Conservation (phyloP, 2,329 filamentous ascomycete species). For the Bipolaris zeicola region DNA sequence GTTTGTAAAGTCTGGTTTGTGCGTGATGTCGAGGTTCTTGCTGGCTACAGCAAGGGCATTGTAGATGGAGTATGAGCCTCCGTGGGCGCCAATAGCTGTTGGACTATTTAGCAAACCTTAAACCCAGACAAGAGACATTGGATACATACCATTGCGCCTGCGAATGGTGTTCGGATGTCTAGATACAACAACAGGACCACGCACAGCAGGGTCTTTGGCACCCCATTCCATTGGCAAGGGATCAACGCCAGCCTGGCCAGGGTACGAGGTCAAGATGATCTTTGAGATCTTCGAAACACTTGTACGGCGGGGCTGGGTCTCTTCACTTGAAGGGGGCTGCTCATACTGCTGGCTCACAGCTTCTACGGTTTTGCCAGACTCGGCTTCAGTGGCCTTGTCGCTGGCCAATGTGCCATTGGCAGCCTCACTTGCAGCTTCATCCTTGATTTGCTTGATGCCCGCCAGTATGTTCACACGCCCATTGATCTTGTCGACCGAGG, state of each 20-base stretch:
- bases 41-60: slow-evolving; percentile 91
- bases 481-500: slow-evolving; percentile 64
- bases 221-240: slow-evolving; percentile 91
- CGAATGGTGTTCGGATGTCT: slow-evolving; percentile 76
- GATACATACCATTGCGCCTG: slow-evolving; percentile 71
- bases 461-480: slow-evolving; percentile 66
- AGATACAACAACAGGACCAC: slow-evolving; percentile 89
- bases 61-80: slow-evolving; percentile 95
- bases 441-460: slow-evolving; percentile 62
- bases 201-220: slow-evolving; percentile 70
- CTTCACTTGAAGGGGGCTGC: slow-evolving; percentile 38
- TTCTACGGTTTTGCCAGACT: slow-evolving; percentile 44
- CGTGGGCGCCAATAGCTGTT: slow-evolving; percentile 70
- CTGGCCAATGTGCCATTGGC: slow-evolving; percentile 25
- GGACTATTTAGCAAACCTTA: slow-evolving; percentile 16
- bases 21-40: slow-evolving; percentile 82
- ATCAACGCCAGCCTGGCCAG: slow-evolving; percentile 90
- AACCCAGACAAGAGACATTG: neutral
- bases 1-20: slow-evolving; percentile 79
- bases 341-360: slow-evolving; percentile 51
- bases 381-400: slow-evolving; percentile 42
- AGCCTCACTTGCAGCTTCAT: slow-evolving; percentile 50
- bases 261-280: slow-evolving; percentile 81
- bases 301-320: slow-evolving; percentile 45
- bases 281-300: slow-evolving; percentile 60